Percentiles rank a stretch among this genome's conserved stretches.
Evolutionary conservation across 2,329 filamentous ascomycete species (phyloP).

Genomic region (Fusarium sp.): DNA sequence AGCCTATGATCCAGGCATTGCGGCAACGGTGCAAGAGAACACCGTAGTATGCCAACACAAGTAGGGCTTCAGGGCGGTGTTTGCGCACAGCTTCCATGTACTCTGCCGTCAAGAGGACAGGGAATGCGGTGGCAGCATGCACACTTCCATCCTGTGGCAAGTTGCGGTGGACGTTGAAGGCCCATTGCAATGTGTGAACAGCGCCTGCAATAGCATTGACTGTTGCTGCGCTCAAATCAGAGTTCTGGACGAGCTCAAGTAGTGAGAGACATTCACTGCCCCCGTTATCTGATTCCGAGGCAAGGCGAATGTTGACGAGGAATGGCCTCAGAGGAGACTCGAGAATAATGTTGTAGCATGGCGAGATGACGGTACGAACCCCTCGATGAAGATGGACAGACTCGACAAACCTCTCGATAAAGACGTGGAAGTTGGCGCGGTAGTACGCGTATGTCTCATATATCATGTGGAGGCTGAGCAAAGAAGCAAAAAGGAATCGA

Average conservation of each 20-base stretch:
- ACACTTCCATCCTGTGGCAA: slow-evolving; percentile 39
- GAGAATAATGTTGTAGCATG: slow-evolving; percentile 51
- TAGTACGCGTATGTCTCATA: slow-evolving; percentile 59
- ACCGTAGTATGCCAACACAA: slow-evolving; percentile 63
- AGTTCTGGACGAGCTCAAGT: slow-evolving; percentile 47
- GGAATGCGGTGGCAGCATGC: slow-evolving; percentile 50
- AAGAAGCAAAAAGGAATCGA: slow-evolving; percentile 58
- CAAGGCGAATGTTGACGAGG: slow-evolving; percentile 36
- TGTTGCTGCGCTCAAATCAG: slow-evolving; percentile 45
- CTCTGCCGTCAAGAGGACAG: slow-evolving; percentile 47
- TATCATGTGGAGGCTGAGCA: slow-evolving; percentile 60
- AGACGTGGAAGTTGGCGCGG: slow-evolving; percentile 52
- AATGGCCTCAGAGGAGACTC: slow-evolving; percentile 50
- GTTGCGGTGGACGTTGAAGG: slow-evolving; percentile 48
- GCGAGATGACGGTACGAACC: slow-evolving; percentile 52
- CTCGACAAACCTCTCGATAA: slow-evolving; percentile 56
- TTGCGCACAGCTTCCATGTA: slow-evolving; percentile 52
- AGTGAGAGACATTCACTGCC: slow-evolving; percentile 46
- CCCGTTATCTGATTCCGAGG: slow-evolving; percentile 15
- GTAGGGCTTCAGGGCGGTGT: slow-evolving; percentile 55
- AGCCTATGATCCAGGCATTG: slow-evolving; percentile 54
- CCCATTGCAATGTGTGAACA: slow-evolving; percentile 48
- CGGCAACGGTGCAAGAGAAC: slow-evolving; percentile 59
- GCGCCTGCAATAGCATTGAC: slow-evolving; percentile 47
- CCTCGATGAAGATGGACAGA: slow-evolving; percentile 58